Evolutionary conservation across 1,139 yeast species (phyloP), one percentile per base, ranked within the genome.

Genomic region (Candida sojae): DNA sequence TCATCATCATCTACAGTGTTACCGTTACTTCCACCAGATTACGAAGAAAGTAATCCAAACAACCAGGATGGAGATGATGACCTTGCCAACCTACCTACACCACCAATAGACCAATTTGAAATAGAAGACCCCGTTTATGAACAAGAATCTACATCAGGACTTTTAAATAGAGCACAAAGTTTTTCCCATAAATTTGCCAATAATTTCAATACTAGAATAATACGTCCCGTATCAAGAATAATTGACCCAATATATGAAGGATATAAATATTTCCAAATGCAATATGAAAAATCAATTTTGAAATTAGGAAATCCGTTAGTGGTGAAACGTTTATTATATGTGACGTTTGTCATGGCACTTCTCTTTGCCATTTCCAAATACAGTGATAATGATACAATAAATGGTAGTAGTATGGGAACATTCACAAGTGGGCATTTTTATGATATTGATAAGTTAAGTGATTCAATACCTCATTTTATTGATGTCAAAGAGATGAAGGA

Each of bases 281-380:
- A 75, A 42, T 71, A 83, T 48, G 96, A 91, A 56, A 67, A 70
- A 38, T 66, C 75, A 37, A 68, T 92, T 26, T 75, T 84, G 37
- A 79, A 80, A 54, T 57, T 88, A 30, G 97, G 97, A 8, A 91
- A 92, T 62, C 97, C 97, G 1, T 69, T 92, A 48, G 88, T 93
- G 47, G 83, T 91, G 35, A 87, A 87, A 56, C 73, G 98, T 41
- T 72, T 91, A 33, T 63, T 88, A 5, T 90, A 89, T 58, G 87
- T 92, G 17, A 60, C 83, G 3, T 63, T 85, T 45, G 79, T 90
- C 54, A 80, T 90, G 33, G 52, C 72, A 0, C 60, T 86, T 6
- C 71, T 88, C 4, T 84, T 82, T 59, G 62, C 79, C 26, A 75
- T 88, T 6, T 76, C 90, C 13, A 68, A 79, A 42, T 77, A 84